Evolutionary conservation across 2,329 filamentous ascomycete species (phyloP).

Genomic region (Chaetomium sp.): DNA sequence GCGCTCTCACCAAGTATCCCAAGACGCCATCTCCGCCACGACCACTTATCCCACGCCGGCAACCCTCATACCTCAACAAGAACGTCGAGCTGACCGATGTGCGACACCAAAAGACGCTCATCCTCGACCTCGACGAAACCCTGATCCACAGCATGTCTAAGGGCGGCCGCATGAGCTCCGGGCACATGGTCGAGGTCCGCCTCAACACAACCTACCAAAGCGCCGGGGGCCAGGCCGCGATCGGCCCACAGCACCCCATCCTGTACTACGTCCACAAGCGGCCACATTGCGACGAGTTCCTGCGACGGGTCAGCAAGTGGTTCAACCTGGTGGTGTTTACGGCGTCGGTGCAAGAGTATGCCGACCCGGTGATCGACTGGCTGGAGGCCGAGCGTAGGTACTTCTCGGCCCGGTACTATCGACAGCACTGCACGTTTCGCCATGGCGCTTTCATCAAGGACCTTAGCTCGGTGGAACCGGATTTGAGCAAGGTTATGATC

Average conservation of each 20-base stretch:
- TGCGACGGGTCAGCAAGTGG: slow-evolving; percentile 86
- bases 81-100: slow-evolving; percentile 41
- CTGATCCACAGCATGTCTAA: slow-evolving; percentile 98
- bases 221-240: slow-evolving; percentile 56
- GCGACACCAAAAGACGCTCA: slow-evolving; percentile 80
- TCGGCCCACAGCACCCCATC: slow-evolving; percentile 88
- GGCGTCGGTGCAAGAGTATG: slow-evolving; percentile 95
- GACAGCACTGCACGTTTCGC: slow-evolving; percentile 92
- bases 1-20: slow-evolving; percentile 79
- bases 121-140: slow-evolving; percentile 94
- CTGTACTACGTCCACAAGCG: slow-evolving; percentile 98
- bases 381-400: slow-evolving; percentile 94
- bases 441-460: slow-evolving; percentile 99
- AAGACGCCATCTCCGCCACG: slow-evolving; percentile 82
- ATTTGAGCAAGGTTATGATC: slow-evolving; percentile 97
- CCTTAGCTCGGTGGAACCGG: slow-evolving; percentile 88
- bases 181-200: slow-evolving; percentile 98
- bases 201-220: slow-evolving; percentile 67
- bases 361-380: slow-evolving; percentile 98
- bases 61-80: slow-evolving; percentile 75
- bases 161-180: slow-evolving; percentile 88
- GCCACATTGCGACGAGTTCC: slow-evolving; percentile 92
- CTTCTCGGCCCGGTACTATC: slow-evolving; percentile 88
- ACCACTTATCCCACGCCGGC: slow-evolving; percentile 79
- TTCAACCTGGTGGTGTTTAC: slow-evolving; percentile 97